Percentiles rank a stretch among this genome's conserved stretches.
phyloP scores from a whole-genome alignment of 2,329 filamentous ascomycete species.

The Dothistroma pini region DNA sequence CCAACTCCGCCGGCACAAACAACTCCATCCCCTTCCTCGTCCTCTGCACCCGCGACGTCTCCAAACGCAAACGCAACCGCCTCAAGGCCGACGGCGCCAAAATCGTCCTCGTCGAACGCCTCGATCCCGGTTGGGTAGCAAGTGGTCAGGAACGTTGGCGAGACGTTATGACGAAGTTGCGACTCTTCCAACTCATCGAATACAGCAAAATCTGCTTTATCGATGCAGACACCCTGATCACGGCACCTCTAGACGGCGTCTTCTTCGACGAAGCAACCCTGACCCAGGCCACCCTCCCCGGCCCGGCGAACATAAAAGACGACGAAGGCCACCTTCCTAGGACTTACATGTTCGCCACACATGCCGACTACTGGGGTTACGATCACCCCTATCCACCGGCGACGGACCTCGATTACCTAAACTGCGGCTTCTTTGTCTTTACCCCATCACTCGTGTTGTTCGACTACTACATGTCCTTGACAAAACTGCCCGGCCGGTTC shows the following conservation, averaged over 20 bases:
- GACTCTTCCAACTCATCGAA: conserved; percentile 33
- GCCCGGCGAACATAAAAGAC: conserved; percentile 21
- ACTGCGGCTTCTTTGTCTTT: conserved; percentile 40
- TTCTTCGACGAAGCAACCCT: conserved; percentile 38
- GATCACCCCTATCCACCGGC: conserved; percentile 34
- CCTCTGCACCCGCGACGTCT: conserved; percentile 36
- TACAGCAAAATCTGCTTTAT: conserved; percentile 38
- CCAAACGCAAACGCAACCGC: conserved; percentile 34
- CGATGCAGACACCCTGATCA: conserved; percentile 35
- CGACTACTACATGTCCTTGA: conserved; percentile 37
- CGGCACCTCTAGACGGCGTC: conserved; percentile 27
- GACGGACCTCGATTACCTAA: conserved; percentile 31
- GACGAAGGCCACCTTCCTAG: conserved; percentile 39
- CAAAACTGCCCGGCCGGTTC: conserved; percentile 34
- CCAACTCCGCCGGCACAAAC: conserved; percentile 34
- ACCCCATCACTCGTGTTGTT: conserved; percentile 34
- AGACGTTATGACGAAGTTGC: conserved; percentile 38
- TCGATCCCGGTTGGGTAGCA: conserved; percentile 34
- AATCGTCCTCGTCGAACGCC: conserved; percentile 33
- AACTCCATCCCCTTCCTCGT: conserved; percentile 38
- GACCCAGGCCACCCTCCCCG: conserved; percentile 29
- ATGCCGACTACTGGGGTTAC: conserved; percentile 33
- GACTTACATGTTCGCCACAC: conserved; percentile 40
- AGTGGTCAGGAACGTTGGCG: conserved; percentile 30
- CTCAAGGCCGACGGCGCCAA: conserved; percentile 37